Evolutionary conservation across 2,329 filamentous ascomycete genomes (phyloP).

Genomic region (Microcera coccophila): DNA sequence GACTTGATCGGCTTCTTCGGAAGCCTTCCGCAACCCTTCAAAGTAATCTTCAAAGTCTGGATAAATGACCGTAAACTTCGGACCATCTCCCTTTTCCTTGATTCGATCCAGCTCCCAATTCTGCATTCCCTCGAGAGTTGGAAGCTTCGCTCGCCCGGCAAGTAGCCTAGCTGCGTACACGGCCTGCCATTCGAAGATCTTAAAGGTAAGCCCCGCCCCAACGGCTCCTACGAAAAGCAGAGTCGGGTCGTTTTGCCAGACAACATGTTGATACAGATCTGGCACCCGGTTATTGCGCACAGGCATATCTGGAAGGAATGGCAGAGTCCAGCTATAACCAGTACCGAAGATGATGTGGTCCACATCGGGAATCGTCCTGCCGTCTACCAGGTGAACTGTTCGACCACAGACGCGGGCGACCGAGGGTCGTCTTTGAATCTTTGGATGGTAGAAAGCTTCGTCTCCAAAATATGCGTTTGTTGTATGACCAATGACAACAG

Average conservation of each 20-base stretch:
- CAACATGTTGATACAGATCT: slow-evolving; percentile 55
- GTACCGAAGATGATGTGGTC: slow-evolving; percentile 65
- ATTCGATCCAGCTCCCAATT: slow-evolving; percentile 57
- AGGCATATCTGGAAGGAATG: slow-evolving; percentile 52
- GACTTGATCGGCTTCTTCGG: slow-evolving; percentile 42
- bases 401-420: slow-evolving; percentile 44
- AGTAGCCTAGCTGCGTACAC: slow-evolving; percentile 58
- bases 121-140: slow-evolving; percentile 45
- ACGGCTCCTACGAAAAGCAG: slow-evolving; percentile 58
- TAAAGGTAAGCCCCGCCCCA: slow-evolving; percentile 59
- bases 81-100: slow-evolving; percentile 50
- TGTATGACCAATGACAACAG: slow-evolving; percentile 47
- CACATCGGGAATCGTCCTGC: slow-evolving; percentile 47
- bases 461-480: slow-evolving; percentile 55
- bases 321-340: slow-evolving; percentile 61
- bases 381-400: slow-evolving; percentile 55
- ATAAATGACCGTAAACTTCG: slow-evolving; percentile 53
- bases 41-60: slow-evolving; percentile 65
- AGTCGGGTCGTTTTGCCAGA: slow-evolving; percentile 51
- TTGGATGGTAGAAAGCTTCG: slow-evolving; percentile 56
- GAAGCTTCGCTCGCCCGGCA: slow-evolving; percentile 50
- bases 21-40: slow-evolving; percentile 48
- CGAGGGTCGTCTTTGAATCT: slow-evolving; percentile 45
- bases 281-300: slow-evolving; percentile 54
- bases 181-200: slow-evolving; percentile 66